Percentiles rank a stretch among this genome's conserved stretches.
phyloP scores from a whole-genome alignment of 2,329 filamentous ascomycete genomes.

The Hypoxylon sp. region DNA sequence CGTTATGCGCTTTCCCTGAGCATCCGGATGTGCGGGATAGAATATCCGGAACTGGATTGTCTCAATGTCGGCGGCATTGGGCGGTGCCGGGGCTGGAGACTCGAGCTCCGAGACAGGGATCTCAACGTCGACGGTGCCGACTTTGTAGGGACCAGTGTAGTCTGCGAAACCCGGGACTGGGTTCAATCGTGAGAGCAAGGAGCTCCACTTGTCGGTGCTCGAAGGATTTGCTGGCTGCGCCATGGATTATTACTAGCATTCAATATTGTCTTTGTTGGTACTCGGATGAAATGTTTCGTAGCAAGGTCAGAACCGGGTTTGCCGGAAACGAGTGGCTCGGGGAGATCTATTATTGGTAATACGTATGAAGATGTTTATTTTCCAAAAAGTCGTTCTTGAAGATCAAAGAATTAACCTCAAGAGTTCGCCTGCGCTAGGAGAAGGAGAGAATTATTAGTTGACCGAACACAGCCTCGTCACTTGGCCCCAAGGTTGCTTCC shows the following conservation, averaged over 20 bases:
- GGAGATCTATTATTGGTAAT: not conserved
- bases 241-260: slow-evolving; percentile 34
- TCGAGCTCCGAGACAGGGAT: slow-evolving; percentile 75
- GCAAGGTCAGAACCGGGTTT: not conserved
- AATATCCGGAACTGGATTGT: slow-evolving; percentile 87
- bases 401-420: slow-evolving; percentile 11
- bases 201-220: slow-evolving; percentile 59
- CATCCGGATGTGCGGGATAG: slow-evolving; percentile 76
- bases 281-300: not conserved
- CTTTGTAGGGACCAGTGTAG: slow-evolving; percentile 83
- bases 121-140: slow-evolving; percentile 86
- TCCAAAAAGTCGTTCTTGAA: not conserved
- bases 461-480: slow-evolving; percentile 36
- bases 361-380: slow-evolving; percentile 3
- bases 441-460: slow-evolving; percentile 23
- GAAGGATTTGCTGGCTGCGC: slow-evolving; percentile 41
- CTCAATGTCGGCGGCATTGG: slow-evolving; percentile 70
- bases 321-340: not conserved
- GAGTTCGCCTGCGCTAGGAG: slow-evolving; percentile 30
- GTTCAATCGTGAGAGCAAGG: slow-evolving; percentile 70
- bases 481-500: slow-evolving; percentile 4
- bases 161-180: slow-evolving; percentile 80
- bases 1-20: slow-evolving; percentile 72
- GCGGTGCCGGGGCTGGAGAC: slow-evolving; percentile 68
- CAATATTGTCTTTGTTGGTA: not conserved